Percentiles rank a stretch among this genome's conserved stretches.
Evolutionary conservation across 129 eudicot species (phyloP).

Genomic region (Tanacetum coccineum): DNA sequence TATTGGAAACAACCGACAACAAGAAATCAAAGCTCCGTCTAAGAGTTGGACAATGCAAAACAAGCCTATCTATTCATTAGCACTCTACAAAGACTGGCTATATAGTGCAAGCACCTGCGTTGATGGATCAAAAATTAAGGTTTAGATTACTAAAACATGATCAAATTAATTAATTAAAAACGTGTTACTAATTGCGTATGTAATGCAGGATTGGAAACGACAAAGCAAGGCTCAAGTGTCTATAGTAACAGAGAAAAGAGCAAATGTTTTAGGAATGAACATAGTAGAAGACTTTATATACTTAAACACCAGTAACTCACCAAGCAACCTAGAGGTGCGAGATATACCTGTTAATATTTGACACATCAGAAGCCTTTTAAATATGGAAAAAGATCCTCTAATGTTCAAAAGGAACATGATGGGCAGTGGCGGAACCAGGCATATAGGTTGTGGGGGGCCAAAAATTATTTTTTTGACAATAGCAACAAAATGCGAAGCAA

Average conservation of each 20-base stretch:
- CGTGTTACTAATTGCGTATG: constrained; percentile 2
- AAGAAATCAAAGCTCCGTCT: constrained; percentile 58
- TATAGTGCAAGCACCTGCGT: constrained; percentile 63
- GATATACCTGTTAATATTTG: neutral
- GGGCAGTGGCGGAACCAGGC: too few species aligned
- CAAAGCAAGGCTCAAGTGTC: constrained; percentile 50
- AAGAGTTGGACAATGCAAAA: constrained; percentile 67
- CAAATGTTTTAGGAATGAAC: constrained; percentile 60
- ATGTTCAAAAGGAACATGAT: too few species aligned
- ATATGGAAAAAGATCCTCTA: too few species aligned
- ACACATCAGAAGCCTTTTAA: neutral
- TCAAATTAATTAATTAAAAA: neutral
- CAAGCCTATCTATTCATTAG: constrained; percentile 56
- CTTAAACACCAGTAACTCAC: constrained; percentile 49
- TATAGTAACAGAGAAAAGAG: constrained; percentile 46
- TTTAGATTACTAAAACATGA: constrained; percentile 13
- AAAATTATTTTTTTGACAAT: too few species aligned
- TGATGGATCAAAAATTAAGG: constrained; percentile 73
- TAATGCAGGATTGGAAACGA: constrained; percentile 73
- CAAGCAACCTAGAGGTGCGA: constrained; percentile 59
- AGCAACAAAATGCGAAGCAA: too few species aligned
- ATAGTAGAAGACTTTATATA: constrained; percentile 86
- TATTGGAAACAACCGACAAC: constrained; percentile 57
- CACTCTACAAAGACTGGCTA: constrained; percentile 70
- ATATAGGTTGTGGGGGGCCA: too few species aligned